Evolutionary conservation across 805 yeast genomes (phyloP).

Genomic region (Nadsonia fulvescens): DNA sequence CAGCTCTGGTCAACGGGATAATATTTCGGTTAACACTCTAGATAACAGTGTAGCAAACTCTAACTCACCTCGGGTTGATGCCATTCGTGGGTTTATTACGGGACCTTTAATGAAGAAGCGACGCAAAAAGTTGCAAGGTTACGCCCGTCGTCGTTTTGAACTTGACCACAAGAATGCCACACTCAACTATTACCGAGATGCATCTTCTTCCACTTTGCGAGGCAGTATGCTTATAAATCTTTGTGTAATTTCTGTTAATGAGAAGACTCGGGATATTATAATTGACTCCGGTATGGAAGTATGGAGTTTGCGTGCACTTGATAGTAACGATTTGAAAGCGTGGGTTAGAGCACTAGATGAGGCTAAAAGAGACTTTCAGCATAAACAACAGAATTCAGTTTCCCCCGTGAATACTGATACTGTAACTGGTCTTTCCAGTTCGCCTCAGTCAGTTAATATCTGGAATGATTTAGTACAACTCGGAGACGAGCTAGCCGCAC

Average conservation of each 20-base stretch:
- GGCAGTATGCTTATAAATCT: slow-evolving; percentile 83
- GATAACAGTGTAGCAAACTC: slow-evolving; percentile 1
- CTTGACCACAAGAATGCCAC: slow-evolving; percentile 71
- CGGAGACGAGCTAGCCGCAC: too few relatives aligned
- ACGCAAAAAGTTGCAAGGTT: slow-evolving; percentile 73
- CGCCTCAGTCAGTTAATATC: too few relatives aligned
- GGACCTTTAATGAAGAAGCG: slow-evolving; percentile 67
- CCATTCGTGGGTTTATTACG: slow-evolving; percentile 39
- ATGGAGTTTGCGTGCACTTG: slow-evolving; percentile 68
- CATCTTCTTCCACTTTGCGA: slow-evolving; percentile 51
- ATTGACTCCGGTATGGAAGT: slow-evolving; percentile 91
- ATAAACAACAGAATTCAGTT: too few relatives aligned
- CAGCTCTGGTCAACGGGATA: slow-evolving; percentile 6
- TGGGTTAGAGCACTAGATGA: slow-evolving; percentile 43
- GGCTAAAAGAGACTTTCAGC: slow-evolving; percentile 3
- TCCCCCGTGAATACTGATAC: too few relatives aligned
- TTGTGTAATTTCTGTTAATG: slow-evolving; percentile 68
- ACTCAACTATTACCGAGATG: slow-evolving; percentile 60
- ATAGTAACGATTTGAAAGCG: slow-evolving; percentile 44
- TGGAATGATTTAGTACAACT: too few relatives aligned
- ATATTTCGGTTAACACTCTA: slow-evolving; percentile 2
- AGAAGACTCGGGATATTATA: slow-evolving; percentile 46
- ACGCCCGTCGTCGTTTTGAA: slow-evolving; percentile 66
- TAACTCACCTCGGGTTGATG: too few relatives aligned
- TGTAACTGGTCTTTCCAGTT: too few relatives aligned